Percentiles rank a stretch among this genome's conserved stretches.
Evolutionary conservation across 1,284 basidiomycete species (phyloP).

Genomic region (Mycena sp.): DNA sequence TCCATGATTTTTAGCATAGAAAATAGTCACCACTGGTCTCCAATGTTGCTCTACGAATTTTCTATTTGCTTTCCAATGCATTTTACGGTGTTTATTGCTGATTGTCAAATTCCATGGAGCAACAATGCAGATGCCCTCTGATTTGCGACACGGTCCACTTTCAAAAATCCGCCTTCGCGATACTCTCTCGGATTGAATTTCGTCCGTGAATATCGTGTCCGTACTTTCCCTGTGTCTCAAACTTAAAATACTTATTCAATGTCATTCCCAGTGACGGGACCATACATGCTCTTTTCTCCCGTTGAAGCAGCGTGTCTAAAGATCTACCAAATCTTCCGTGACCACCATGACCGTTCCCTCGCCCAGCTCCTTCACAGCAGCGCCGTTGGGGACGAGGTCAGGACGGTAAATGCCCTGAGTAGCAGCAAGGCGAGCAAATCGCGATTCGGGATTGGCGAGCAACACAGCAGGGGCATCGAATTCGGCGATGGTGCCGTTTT

Average conservation of each 20-base stretch:
- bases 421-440: constrained; percentile 19
- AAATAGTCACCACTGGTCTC: no score
- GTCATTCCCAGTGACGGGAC: background rate
- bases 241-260: constrained; percentile 2
- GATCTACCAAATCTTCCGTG: constrained; percentile 13
- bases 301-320: constrained; percentile 5
- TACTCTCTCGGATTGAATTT: no score
- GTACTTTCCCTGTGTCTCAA: background rate
- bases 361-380: constrained; percentile 14
- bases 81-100: background rate
- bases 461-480: constrained; percentile 5
- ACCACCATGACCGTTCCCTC: constrained; percentile 17
- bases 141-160: no score
- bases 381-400: constrained; percentile 3
- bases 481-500: constrained; percentile 17
- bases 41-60: background rate
- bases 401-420: constrained; percentile 24
- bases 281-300: constrained; percentile 8
- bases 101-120: background rate
- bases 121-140: background rate
- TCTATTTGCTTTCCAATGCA: background rate
- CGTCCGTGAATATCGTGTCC: no score
- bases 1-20: no score
- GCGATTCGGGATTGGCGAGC: constrained; percentile 13
- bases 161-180: no score